Evolutionary conservation across 2,329 filamentous ascomycete species (phyloP).

Genomic region (Chalaropsis thielavioides): DNA sequence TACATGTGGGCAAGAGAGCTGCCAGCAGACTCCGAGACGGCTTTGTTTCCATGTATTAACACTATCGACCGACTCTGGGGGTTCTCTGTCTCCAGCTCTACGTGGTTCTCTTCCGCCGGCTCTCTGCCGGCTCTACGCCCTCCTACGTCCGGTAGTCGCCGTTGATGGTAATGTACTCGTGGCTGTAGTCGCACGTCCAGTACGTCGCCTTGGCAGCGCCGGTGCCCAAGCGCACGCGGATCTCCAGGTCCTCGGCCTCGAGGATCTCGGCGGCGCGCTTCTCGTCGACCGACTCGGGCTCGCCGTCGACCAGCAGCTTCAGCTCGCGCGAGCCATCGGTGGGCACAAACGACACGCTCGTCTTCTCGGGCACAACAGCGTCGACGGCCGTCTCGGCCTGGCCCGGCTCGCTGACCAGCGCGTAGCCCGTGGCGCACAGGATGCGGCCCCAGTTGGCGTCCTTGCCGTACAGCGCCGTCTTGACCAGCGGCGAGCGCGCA

Average conservation of each 20-base stretch:
- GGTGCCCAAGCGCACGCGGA: conserved; percentile 58
- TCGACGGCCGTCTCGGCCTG: conserved; percentile 43
- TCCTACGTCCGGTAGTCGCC: conserved; percentile 50
- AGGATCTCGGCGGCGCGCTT: conserved; percentile 61
- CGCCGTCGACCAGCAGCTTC: conserved; percentile 62
- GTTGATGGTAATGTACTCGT: conserved; percentile 61
- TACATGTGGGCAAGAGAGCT: background rate
- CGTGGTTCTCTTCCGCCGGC: background rate
- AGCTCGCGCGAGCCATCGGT: conserved; percentile 62
- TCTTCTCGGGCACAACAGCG: conserved; percentile 53
- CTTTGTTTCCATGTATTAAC: no score
- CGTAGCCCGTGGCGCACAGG: conserved; percentile 83
- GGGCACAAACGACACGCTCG: conserved; percentile 66
- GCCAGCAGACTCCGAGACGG: no score
- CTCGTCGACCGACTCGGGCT: conserved; percentile 69
- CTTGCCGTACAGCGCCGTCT: conserved; percentile 91
- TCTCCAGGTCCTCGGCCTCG: conserved; percentile 64
- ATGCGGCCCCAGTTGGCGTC: conserved; percentile 99
- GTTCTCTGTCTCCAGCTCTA: no score
- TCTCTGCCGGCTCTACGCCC: background rate
- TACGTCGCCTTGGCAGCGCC: conserved; percentile 54
- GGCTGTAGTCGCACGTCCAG: conserved; percentile 79
- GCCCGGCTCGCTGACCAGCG: conserved; percentile 45
- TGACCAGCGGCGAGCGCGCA: conserved; percentile 82
- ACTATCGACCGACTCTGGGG: no score